phyloP scores from a whole-genome alignment of 2,329 filamentous ascomycete genomes.

The Pseudocercospora eumusae region DNA sequence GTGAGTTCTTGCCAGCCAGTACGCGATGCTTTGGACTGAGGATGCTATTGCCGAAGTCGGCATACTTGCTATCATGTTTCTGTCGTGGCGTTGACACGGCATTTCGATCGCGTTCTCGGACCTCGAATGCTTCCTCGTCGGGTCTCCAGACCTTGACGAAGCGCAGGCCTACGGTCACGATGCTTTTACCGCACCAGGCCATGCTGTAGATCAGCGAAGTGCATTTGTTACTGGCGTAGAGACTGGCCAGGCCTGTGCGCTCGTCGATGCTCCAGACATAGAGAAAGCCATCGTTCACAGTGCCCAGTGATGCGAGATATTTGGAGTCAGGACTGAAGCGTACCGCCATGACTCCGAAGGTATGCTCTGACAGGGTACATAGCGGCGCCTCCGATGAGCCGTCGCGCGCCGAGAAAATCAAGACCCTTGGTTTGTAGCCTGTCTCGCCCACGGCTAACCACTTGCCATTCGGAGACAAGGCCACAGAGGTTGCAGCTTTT shows the following conservation, averaged over 20 bases:
- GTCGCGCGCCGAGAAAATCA: slow-evolving; percentile 79
- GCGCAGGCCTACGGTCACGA: slow-evolving; percentile 84
- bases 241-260: slow-evolving; percentile 74
- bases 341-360: slow-evolving; percentile 82
- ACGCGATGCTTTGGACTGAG: slow-evolving; percentile 61
- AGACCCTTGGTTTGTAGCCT: slow-evolving; percentile 85
- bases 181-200: slow-evolving; percentile 80
- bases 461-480: slow-evolving; percentile 81
- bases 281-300: slow-evolving; percentile 88
- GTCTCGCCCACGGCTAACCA: slow-evolving; percentile 92
- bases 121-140: slow-evolving; percentile 57
- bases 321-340: slow-evolving; percentile 86
- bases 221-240: slow-evolving; percentile 88
- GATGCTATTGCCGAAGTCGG: slow-evolving; percentile 40
- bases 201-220: slow-evolving; percentile 84
- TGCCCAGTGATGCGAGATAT: slow-evolving; percentile 84
- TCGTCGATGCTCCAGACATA: slow-evolving; percentile 86
- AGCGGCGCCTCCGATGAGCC: slow-evolving; percentile 80
- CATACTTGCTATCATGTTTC: slow-evolving; percentile 38
- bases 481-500: slow-evolving; percentile 89
- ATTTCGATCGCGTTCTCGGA: slow-evolving; percentile 23
- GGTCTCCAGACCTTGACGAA: slow-evolving; percentile 94
- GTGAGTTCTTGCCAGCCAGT: slow-evolving; percentile 80
- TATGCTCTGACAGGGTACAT: slow-evolving; percentile 84
- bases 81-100: slow-evolving; percentile 33